Evolutionary conservation across 345 rosid species (phyloP).

Genomic region (Populus alba): DNA sequence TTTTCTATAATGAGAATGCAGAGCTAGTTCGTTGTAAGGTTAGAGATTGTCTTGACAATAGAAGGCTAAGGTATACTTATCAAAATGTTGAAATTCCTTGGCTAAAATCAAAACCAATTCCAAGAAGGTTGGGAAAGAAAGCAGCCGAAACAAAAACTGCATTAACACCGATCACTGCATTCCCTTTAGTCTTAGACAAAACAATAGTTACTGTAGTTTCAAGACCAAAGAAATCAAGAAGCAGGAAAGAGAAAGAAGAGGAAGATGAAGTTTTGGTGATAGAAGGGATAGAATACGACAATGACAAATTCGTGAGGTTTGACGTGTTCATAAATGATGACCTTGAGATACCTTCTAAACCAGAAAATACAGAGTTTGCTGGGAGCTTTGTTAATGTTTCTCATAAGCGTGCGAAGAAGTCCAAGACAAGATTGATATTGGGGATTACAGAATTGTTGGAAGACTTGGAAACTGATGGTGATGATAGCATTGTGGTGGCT

Average conservation of each 20-base stretch:
- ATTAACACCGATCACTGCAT: constrained; percentile 3
- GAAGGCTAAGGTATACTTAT: constrained; percentile 38
- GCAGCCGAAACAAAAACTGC: constrained; percentile 30
- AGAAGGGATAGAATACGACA: constrained; percentile 40
- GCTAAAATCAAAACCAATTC: constrained; percentile 48
- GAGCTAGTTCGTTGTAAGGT: constrained; percentile 54
- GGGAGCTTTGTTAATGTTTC: constrained; percentile 58
- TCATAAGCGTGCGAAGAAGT: constrained; percentile 41
- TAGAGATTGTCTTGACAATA: constrained; percentile 43
- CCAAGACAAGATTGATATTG: constrained; percentile 34
- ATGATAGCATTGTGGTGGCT: constrained; percentile 47
- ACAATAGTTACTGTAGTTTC: constrained; percentile 28
- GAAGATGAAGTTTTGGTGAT: constrained; percentile 52
- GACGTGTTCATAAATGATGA: constrained; percentile 52
- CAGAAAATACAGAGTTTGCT: constrained; percentile 47
- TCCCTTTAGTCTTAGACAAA: constrained; percentile 40
- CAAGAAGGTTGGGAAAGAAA: constrained; percentile 31
- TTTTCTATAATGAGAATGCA: constrained; percentile 62
- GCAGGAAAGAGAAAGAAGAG: constrained; percentile 49
- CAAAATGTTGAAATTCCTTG: constrained; percentile 55
- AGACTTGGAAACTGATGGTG: constrained; percentile 49
- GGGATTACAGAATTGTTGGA: constrained; percentile 52
- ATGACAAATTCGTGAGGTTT: constrained; percentile 33
- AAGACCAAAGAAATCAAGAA: constrained; percentile 52
- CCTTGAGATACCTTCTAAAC: constrained; percentile 26